Evolutionary conservation across 169 alveolate genomes (phyloP).

Genomic region (Plasmodium reichenowi): DNA sequence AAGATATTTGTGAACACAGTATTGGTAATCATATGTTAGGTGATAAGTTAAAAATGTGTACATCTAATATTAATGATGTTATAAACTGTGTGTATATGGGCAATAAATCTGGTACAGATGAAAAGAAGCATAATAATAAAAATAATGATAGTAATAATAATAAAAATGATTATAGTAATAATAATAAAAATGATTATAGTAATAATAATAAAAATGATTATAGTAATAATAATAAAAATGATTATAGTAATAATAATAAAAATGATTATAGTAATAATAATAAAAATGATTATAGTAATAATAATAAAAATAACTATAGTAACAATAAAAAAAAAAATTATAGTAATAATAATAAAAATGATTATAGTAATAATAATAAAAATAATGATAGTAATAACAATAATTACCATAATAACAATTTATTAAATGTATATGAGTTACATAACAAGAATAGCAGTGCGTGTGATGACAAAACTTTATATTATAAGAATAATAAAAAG

Average conservation of each 20-base stretch:
- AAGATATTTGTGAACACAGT: too few species aligned
- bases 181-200: background rate
- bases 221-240: background rate
- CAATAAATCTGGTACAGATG: background rate
- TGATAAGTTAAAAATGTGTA: background rate
- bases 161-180: too few species aligned
- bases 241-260: background rate
- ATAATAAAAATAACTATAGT: background rate
- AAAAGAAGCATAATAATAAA: background rate
- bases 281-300: background rate
- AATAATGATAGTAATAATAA: background rate
- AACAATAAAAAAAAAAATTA: too few species aligned
- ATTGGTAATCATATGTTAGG: background rate
- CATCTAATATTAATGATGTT: background rate
- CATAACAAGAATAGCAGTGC: too few species aligned
- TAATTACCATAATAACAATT: background rate
- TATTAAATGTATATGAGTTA: background rate
- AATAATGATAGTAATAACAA: background rate
- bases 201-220: background rate
- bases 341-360: background rate
- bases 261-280: background rate
- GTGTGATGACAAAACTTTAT: too few species aligned
- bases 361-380: background rate
- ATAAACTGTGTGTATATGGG: background rate
- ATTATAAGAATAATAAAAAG: constrained; percentile 13